These are phyloP conservation scores for Aspergillus sclerotialis DNA, from an alignment of 2,329 filamentous ascomycete genomes.

Conservation along the genomic window DNA sequence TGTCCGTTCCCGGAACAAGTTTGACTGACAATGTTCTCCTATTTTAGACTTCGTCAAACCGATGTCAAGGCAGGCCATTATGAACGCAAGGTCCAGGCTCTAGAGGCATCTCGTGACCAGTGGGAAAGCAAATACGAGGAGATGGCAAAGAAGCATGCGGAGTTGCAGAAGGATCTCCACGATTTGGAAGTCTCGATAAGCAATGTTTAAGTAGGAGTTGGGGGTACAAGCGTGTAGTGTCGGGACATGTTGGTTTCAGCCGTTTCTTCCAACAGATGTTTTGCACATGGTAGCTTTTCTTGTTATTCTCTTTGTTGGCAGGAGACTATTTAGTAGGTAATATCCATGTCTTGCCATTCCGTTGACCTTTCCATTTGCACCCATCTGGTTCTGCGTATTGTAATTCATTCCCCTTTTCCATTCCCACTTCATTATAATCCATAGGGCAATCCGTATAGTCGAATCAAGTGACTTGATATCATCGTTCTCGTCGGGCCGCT, in stretches of 20 bases:
- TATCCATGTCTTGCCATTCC: conserved; percentile 10
- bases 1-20: conserved; percentile 1
- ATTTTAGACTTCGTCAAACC: conserved; percentile 83
- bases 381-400: conserved; percentile 4
- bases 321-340: conserved; percentile 11
- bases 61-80: conserved; percentile 99
- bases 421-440: too few species aligned
- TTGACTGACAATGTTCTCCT: conserved; percentile 14
- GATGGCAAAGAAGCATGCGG: conserved; percentile 81
- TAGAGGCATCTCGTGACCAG: conserved; percentile 83
- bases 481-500: conserved; percentile 43
- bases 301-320: conserved; percentile 14
- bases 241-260: conserved; percentile 22
- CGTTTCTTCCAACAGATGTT: conserved; percentile 17
- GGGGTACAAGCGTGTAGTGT: conserved; percentile 25
- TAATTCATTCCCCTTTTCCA: background rate
- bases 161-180: conserved; percentile 82
- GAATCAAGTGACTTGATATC: too few species aligned
- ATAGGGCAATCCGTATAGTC: too few species aligned
- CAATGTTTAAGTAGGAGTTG: conserved; percentile 65
- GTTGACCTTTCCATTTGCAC: conserved; percentile 8
- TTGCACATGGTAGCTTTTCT: conserved; percentile 20
- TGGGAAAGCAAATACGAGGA: conserved; percentile 99
- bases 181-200: conserved; percentile 86
- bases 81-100: conserved; percentile 97